Percentiles rank a stretch among this genome's conserved stretches.
These are phyloP conservation scores for Fusarium chlamydosporum DNA, from an alignment of 2,329 filamentous ascomycete species.

Conservation along the genomic window DNA sequence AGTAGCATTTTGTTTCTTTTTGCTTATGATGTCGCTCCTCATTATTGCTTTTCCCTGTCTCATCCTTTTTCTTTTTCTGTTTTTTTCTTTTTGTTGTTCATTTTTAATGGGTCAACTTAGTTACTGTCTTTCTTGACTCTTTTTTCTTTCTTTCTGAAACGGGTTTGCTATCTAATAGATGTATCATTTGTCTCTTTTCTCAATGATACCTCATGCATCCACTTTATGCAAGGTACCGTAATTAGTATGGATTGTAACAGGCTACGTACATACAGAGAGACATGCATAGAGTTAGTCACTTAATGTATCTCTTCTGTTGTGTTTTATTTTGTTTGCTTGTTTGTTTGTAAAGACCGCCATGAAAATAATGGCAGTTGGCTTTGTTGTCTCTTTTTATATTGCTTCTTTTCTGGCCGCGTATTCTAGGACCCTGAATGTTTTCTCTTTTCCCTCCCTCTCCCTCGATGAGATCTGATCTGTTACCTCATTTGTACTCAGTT, in stretches of 20 bases:
- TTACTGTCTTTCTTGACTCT: constrained; percentile 31
- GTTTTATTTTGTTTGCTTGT: constrained; percentile 12
- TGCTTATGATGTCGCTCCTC: constrained; percentile 38
- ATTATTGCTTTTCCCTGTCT: constrained; percentile 42
- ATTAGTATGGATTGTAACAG: constrained; percentile 11
- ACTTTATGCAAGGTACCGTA: constrained; percentile 38
- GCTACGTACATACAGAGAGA: constrained; percentile 4
- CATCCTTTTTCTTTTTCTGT: not conserved
- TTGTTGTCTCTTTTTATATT: constrained; percentile 27
- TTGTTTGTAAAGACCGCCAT: constrained; percentile 6
- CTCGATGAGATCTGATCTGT: constrained; percentile 30
- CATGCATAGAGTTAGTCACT: not conserved
- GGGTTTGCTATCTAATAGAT: constrained; percentile 6
- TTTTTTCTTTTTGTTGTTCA: not conserved
- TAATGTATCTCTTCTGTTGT: not conserved
- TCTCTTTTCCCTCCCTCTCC: constrained; percentile 10
- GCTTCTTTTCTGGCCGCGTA: constrained; percentile 15
- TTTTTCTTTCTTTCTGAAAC: not conserved
- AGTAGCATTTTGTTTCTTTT: constrained; percentile 12
- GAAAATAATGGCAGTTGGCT: not conserved
- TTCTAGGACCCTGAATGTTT: constrained; percentile 10
- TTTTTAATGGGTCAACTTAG: constrained; percentile 4
- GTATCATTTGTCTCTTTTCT: constrained; percentile 34
- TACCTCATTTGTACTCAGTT: constrained; percentile 6
- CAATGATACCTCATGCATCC: constrained; percentile 30